Evolutionary conservation across 208 protist genomes (phyloP).

Genomic region (Trypanosoma lewisi): DNA sequence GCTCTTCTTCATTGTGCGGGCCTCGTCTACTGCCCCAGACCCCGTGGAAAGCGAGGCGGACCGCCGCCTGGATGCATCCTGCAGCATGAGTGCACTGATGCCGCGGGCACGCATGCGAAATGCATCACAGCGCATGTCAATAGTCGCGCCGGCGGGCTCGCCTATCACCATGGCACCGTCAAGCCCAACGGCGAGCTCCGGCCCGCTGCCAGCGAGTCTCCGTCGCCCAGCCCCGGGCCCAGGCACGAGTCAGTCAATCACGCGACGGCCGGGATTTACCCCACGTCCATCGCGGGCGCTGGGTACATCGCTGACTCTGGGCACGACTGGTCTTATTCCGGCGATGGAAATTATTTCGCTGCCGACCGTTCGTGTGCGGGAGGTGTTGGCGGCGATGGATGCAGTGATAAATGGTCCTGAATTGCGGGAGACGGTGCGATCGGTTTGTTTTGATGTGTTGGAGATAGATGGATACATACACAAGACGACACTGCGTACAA

Average conservation of each 20-base stretch:
- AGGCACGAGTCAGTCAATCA: not conserved
- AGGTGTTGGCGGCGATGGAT: constrained; percentile 61
- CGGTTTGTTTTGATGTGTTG: constrained; percentile 61
- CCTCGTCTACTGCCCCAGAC: constrained; percentile 32
- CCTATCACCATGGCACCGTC: not conserved
- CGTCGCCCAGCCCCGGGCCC: not conserved
- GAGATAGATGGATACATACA: constrained; percentile 78
- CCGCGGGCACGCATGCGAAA: not conserved
- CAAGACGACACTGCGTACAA: constrained; percentile 40
- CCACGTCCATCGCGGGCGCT: not conserved
- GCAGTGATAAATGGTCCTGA: constrained; percentile 54
- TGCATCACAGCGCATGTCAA: not conserved
- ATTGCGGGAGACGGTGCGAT: constrained; percentile 54
- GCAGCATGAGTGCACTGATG: not conserved
- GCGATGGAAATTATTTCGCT: constrained; percentile 13
- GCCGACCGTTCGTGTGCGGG: constrained; percentile 31
- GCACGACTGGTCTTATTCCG: not conserved
- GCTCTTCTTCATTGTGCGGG: constrained; percentile 25
- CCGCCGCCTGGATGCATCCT: constrained; percentile 6
- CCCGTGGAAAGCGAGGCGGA: constrained; percentile 3
- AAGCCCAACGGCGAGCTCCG: not conserved
- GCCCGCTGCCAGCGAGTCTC: not conserved
- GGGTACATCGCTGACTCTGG: not conserved
- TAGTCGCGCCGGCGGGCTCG: not conserved
- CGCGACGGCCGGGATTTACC: not conserved